These are phyloP conservation scores for Oxalis stricta DNA, from an alignment of 441 rosid genomes.

Conservation along the genomic window DNA sequence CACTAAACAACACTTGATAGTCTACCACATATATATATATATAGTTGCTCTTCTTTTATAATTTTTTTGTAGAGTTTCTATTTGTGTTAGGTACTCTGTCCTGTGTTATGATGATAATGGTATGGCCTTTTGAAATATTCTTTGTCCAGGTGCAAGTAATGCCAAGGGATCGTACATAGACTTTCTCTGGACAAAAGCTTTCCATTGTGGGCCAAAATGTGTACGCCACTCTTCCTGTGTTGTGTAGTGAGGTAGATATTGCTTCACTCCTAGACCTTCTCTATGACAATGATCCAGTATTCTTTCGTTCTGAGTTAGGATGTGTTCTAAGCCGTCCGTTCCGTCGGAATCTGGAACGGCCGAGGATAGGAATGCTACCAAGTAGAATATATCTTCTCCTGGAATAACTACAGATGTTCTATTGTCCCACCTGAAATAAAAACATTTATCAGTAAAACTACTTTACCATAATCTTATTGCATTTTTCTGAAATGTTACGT, in stretches of 20 bases:
- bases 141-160: constrained; percentile 86
- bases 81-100: constrained; percentile 6
- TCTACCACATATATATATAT: constrained; percentile 11
- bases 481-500: constrained; percentile 22
- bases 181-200: constrained; percentile 56
- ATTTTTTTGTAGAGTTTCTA: background rate
- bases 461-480: no score
- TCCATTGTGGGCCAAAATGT: constrained; percentile 79
- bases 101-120: constrained; percentile 37
- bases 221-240: constrained; percentile 70
- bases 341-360: constrained; percentile 71
- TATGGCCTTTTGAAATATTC: constrained; percentile 56
- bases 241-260: constrained; percentile 75
- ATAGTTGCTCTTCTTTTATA: background rate
- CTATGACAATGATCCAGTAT: constrained; percentile 51
- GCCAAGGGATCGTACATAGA: constrained; percentile 71
- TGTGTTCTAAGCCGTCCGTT: constrained; percentile 51
- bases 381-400: constrained; percentile 75
- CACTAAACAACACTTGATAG: no score
- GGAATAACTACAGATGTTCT: constrained; percentile 78
- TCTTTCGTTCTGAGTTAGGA: constrained; percentile 51
- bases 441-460: no score
- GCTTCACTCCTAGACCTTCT: constrained; percentile 59
- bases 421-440: constrained; percentile 78
- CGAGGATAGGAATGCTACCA: constrained; percentile 87